Conservation (phyloP, 139 green algal species). For the Gonium pectorale region DNA sequence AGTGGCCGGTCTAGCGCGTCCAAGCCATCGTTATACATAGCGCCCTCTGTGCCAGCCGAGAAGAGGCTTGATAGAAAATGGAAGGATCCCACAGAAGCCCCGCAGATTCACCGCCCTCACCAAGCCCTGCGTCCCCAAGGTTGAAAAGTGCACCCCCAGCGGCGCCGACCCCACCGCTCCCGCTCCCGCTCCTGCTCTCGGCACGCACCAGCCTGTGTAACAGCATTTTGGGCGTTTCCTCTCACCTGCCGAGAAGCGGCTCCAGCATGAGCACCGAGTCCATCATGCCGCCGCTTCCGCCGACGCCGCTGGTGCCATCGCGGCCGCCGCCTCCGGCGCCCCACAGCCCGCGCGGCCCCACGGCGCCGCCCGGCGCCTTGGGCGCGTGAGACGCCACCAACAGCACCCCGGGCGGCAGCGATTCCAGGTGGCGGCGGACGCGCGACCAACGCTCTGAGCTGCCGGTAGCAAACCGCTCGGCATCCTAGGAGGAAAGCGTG, state of each 20-base stretch:
- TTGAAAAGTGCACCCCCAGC: too few relatives aligned
- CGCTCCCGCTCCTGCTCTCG: too few relatives aligned
- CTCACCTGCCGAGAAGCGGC: conserved; percentile 7
- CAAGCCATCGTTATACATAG: too few relatives aligned
- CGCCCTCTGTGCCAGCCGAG: too few relatives aligned
- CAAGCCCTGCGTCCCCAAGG: too few relatives aligned
- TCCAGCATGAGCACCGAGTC: neutral
- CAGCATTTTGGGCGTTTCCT: too few relatives aligned
- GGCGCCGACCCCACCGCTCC: too few relatives aligned
- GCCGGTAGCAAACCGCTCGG: neutral
- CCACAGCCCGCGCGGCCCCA: neutral
- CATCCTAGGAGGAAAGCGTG: neutral
- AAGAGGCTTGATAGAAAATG: too few relatives aligned
- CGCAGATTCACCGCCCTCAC: too few relatives aligned
- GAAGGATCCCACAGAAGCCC: too few relatives aligned
- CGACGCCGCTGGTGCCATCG: neutral
- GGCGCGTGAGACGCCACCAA: conserved; percentile 1
- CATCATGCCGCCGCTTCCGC: neutral
- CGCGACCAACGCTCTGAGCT: neutral
- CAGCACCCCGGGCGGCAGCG: conserved; percentile 18
- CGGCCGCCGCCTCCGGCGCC: neutral
- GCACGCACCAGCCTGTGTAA: too few relatives aligned
- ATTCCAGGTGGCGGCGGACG: neutral
- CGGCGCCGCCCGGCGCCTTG: neutral
- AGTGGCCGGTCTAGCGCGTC: too few relatives aligned